A percentile compares a stretch with the other conserved stretches of the same genome.
These are phyloP conservation scores for Metschnikowia noctiluminum DNA, from an alignment of 805 yeast genomes.

Conservation along the genomic window DNA sequence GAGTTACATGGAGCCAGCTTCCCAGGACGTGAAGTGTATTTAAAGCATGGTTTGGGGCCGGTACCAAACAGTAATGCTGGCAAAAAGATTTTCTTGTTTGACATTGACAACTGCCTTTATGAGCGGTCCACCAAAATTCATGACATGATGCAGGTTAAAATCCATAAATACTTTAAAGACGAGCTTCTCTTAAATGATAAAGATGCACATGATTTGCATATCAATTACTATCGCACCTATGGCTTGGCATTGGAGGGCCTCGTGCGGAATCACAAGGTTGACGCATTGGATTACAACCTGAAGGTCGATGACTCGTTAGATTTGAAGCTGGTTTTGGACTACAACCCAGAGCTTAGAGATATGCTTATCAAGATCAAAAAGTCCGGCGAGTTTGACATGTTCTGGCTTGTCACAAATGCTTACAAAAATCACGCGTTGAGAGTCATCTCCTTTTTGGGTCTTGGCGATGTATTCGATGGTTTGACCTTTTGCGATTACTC, in stretches of 20 bases:
- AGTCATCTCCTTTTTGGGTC: slow-evolving; percentile 72
- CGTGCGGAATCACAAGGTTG: slow-evolving; percentile 63
- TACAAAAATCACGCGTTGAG: slow-evolving; percentile 86
- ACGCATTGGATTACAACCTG: slow-evolving; percentile 83
- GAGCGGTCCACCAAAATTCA: slow-evolving; percentile 70
- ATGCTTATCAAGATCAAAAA: slow-evolving; percentile 46
- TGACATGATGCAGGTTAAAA: slow-evolving; percentile 82
- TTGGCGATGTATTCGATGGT: slow-evolving; percentile 94
- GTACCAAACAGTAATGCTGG: slow-evolving; percentile 11
- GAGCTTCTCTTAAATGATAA: slow-evolving; percentile 59
- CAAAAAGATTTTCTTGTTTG: slow-evolving; percentile 65
- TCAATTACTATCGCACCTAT: slow-evolving; percentile 74
- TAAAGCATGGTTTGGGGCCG: slow-evolving; percentile 21
- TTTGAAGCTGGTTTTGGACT: slow-evolving; percentile 69
- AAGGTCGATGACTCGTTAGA: slow-evolving; percentile 93
- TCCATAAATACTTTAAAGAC: slow-evolving; percentile 75
- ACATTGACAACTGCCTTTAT: slow-evolving; percentile 91
- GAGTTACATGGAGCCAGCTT: slow-evolving; percentile 7
- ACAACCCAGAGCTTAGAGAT: slow-evolving; percentile 52
- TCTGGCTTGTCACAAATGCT: slow-evolving; percentile 96
- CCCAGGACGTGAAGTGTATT: slow-evolving; percentile 16
- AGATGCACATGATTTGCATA: slow-evolving; percentile 71
- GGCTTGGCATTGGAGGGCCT: slow-evolving; percentile 94
- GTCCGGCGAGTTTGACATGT: slow-evolving; percentile 53
- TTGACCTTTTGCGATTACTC: slow-evolving; percentile 88